Conservation (phyloP, 768 basidiomycete genomes). For the Termitomyces sp. region DNA sequence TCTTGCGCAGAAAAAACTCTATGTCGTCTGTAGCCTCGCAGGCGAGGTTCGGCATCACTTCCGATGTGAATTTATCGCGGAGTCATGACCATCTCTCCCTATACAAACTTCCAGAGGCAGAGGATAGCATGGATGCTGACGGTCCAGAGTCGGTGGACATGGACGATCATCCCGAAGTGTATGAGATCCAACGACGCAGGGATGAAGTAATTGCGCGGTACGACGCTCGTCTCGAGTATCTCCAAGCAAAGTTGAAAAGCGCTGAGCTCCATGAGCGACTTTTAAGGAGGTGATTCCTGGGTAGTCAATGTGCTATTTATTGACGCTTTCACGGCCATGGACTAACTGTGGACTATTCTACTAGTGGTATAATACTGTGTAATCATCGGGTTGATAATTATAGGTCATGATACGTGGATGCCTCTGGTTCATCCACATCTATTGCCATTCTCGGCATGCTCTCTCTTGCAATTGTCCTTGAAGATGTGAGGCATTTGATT, state of each 20-base stretch:
- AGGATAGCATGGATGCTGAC: slow-evolving; percentile 17
- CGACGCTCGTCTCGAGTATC: slow-evolving; percentile 65
- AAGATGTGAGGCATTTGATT: slow-evolving; percentile 9
- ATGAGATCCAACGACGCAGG: slow-evolving; percentile 58
- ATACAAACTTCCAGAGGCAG: slow-evolving; percentile 14
- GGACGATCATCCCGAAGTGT: slow-evolving; percentile 39
- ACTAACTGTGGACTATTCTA: neutral
- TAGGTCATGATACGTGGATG: neutral
- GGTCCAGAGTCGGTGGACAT: slow-evolving; percentile 16
- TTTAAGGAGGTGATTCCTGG: slow-evolving; percentile 21
- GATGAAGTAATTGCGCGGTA: slow-evolving; percentile 66
- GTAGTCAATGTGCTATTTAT: neutral
- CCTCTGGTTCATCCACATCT: neutral
- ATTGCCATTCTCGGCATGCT: neutral
- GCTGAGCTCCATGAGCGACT: slow-evolving; percentile 61
- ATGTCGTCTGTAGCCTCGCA: slow-evolving; percentile 52
- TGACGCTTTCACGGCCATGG: neutral
- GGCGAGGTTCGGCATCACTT: slow-evolving; percentile 29
- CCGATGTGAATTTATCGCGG: slow-evolving; percentile 29
- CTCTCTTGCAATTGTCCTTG: neutral
- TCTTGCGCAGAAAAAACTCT: slow-evolving; percentile 38
- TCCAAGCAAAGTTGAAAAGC: slow-evolving; percentile 69
- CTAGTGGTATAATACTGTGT: neutral
- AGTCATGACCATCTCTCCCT: slow-evolving; percentile 41
- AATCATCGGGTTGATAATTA: neutral